phyloP scores from a whole-genome alignment of 2,329 filamentous ascomycete species.

The Diaporthe eres region DNA sequence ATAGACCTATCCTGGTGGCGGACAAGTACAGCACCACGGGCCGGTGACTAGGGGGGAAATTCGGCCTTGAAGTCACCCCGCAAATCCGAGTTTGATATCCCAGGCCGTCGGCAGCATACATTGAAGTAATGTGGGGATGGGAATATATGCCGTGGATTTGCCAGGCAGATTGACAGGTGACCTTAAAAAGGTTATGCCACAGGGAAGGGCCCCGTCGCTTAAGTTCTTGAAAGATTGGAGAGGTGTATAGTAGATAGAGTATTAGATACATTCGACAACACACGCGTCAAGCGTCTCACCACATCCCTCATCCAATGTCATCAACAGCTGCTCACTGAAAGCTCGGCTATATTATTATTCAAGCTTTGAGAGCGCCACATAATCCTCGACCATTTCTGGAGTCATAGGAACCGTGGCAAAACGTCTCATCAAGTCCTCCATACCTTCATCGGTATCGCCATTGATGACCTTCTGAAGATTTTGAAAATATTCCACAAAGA shows the following conservation, averaged over 20 bases:
- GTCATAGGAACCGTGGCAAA: not conserved
- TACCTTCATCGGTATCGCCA: not conserved
- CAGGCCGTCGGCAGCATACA: not conserved
- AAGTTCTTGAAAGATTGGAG: not conserved
- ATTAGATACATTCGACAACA: not conserved
- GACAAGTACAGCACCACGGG: no score
- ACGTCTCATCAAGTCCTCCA: not conserved
- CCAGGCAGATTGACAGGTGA: no score
- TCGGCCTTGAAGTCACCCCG: not conserved
- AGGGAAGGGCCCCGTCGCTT: not conserved
- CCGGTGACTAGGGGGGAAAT: not conserved
- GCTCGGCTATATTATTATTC: not conserved
- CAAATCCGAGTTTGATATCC: not conserved
- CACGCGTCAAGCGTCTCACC: not conserved
- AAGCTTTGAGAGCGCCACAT: not conserved
- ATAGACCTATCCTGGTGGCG: not conserved
- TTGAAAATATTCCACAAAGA: not conserved
- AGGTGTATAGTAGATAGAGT: not conserved
- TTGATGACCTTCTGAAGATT: not conserved
- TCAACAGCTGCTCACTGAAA: not conserved
- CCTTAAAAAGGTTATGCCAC: no score
- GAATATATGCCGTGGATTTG: not conserved
- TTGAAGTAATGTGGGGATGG: not conserved
- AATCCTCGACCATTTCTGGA: not conserved
- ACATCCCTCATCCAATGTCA: not conserved